Percentiles rank a stretch among this genome's conserved stretches.
These are phyloP conservation scores for Naganishia onofrii DNA, from an alignment of 768 basidiomycete species.

Conservation along the genomic window DNA sequence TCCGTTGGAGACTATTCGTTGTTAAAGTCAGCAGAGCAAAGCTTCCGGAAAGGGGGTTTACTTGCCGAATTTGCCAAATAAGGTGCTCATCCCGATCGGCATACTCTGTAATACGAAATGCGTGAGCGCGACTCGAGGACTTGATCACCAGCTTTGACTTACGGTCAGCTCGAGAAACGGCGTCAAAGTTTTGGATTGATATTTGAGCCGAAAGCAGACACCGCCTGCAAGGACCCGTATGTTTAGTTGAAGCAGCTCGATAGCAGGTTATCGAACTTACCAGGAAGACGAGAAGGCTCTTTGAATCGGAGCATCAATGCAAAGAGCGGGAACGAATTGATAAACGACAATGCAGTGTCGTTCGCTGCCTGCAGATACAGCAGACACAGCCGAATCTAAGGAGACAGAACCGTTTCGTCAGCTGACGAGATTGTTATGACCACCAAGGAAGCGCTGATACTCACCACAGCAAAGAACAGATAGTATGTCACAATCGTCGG, in stretches of 20 bases:
- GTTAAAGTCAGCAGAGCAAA: background rate
- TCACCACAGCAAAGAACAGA: slow-evolving; percentile 66
- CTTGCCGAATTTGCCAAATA: slow-evolving; percentile 19
- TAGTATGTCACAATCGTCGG: slow-evolving; percentile 85
- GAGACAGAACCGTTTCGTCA: background rate
- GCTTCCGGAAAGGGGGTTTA: background rate
- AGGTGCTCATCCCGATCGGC: background rate
- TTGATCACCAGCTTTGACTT: background rate
- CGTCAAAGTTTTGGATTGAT: background rate
- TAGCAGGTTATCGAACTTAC: slow-evolving; percentile 52
- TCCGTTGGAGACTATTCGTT: slow-evolving; percentile 5
- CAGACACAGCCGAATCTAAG: slow-evolving; percentile 60
- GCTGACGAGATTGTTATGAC: background rate
- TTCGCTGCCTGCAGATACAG: slow-evolving; percentile 64
- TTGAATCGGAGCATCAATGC: slow-evolving; percentile 77
- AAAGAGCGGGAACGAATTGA: slow-evolving; percentile 92
- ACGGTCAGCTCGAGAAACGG: slow-evolving; percentile 11
- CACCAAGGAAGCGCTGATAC: slow-evolving; percentile 50
- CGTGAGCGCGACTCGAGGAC: background rate
- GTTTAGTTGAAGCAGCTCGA: background rate
- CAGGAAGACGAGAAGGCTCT: slow-evolving; percentile 77
- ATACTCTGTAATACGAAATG: background rate
- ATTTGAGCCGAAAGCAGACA: slow-evolving; percentile 4
- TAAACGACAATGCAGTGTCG: slow-evolving; percentile 67
- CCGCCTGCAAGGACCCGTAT: background rate